Conservation (phyloP, 2,329 filamentous ascomycete species). For the Berkeleyomyces basicola region DNA sequence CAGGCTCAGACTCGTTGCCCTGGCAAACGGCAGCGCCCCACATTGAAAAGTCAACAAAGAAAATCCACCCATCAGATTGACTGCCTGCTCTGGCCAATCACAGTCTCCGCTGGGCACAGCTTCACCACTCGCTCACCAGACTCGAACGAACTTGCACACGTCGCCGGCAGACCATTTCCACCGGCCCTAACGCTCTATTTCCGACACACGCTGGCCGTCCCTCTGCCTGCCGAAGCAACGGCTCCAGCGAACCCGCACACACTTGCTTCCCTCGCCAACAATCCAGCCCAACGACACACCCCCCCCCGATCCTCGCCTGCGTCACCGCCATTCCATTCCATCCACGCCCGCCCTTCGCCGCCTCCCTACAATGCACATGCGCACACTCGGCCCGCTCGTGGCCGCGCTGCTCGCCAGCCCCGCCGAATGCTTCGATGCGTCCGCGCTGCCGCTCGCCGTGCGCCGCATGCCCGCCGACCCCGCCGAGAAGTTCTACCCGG, state of each 20-base stretch:
- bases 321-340: not conserved
- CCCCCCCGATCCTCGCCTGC: not conserved
- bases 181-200: no score
- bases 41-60: constrained; percentile 1
- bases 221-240: no score
- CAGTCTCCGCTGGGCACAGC: no score
- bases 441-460: constrained; percentile 39
- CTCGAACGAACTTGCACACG: no score
- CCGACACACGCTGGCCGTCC: no score
- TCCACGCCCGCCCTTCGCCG: not conserved
- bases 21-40: constrained; percentile 1
- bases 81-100: not conserved
- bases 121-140: no score
- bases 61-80: not conserved
- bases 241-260: not conserved
- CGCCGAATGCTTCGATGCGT: constrained; percentile 20
- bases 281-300: no score
- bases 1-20: not conserved
- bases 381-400: constrained; percentile 4
- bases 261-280: not conserved
- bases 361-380: constrained; percentile 22
- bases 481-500: constrained; percentile 56
- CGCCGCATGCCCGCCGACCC: constrained; percentile 56
- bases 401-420: not conserved
- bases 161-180: no score